Conservation (phyloP, 208 protist species). For the Kentomonas sorsogonicus region DNA sequence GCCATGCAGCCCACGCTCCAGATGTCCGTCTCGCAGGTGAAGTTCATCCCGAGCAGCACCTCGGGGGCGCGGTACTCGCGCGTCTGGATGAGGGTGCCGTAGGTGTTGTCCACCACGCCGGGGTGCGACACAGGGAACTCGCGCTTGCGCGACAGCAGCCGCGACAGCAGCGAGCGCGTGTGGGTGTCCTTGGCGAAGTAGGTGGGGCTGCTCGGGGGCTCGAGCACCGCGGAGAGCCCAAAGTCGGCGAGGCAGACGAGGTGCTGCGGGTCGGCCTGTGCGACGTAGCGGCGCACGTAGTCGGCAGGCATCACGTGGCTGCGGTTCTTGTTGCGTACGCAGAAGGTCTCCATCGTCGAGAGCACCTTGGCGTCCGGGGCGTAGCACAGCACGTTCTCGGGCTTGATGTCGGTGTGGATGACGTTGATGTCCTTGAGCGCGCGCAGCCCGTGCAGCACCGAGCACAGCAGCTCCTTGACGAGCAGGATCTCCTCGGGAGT, state of each 20-base stretch:
- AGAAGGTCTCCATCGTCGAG: constrained; percentile 61
- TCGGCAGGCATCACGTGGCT: constrained; percentile 26
- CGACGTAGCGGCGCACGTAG: constrained; percentile 16
- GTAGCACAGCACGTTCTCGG: constrained; percentile 83
- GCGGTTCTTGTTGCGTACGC: constrained; percentile 44
- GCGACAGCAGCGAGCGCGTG: constrained; percentile 23
- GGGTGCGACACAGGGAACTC: constrained; percentile 50
- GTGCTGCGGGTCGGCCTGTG: constrained; percentile 35
- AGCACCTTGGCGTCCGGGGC: constrained; percentile 59
- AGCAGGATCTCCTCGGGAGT: constrained; percentile 50
- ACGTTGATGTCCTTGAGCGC: constrained; percentile 69
- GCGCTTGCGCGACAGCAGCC: constrained; percentile 41
- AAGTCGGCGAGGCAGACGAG: constrained; percentile 72
- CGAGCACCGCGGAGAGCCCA: constrained; percentile 65
- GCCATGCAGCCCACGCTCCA: constrained; percentile 91
- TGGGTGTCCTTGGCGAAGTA: constrained; percentile 15
- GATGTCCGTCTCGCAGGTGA: constrained; percentile 83
- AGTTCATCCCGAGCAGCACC: constrained; percentile 82
- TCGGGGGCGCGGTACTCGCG: constrained; percentile 90
- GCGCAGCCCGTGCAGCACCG: constrained; percentile 60
- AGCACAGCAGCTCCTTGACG: constrained; percentile 72
- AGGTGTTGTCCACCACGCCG: constrained; percentile 52
- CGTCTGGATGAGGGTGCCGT: constrained; percentile 84
- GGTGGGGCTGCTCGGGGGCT: constrained; percentile 22
- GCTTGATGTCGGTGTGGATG: constrained; percentile 92